A percentile compares a stretch with the other conserved stretches of the same genome.
phyloP scores from a whole-genome alignment of 257 asterid species.

The Solanum pimpinellifolium region DNA sequence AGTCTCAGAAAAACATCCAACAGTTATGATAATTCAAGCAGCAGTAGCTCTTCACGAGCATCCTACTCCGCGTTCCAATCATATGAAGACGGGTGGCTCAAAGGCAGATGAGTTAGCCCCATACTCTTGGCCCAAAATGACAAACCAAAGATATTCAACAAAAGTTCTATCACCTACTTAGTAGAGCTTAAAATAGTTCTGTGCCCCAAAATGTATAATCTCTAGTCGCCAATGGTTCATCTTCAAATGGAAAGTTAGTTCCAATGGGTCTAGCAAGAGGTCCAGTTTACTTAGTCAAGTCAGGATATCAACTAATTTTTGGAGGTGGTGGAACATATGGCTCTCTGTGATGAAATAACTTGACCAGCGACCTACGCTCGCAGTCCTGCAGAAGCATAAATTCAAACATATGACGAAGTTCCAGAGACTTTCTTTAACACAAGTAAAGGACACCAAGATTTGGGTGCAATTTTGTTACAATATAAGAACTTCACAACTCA shows the following conservation, averaged over 20 bases:
- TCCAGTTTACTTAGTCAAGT: neutral
- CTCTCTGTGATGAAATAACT: conserved; percentile 33
- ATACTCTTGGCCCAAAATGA: neutral
- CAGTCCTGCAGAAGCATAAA: conserved; percentile 19
- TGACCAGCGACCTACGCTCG: conserved; percentile 31
- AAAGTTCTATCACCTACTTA: neutral
- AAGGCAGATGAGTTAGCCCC: neutral
- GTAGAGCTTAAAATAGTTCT: neutral
- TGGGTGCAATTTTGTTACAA: neutral
- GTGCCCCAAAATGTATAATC: neutral
- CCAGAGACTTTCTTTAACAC: neutral
- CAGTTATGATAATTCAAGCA: neutral
- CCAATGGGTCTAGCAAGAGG: neutral
- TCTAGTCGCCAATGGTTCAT: neutral
- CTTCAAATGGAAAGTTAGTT: neutral
- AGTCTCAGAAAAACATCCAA: neutral
- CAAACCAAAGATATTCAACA: neutral
- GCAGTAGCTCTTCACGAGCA: neutral
- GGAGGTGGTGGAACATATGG: conserved; percentile 2
- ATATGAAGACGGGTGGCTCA: neutral
- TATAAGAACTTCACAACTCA: neutral
- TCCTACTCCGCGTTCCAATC: neutral
- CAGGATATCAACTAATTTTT: neutral
- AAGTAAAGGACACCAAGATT: neutral
- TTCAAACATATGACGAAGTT: neutral